Base-by-base conservation (phyloP, 2,329 filamentous ascomycete species). In the Seiridium unicorne region DNA sequence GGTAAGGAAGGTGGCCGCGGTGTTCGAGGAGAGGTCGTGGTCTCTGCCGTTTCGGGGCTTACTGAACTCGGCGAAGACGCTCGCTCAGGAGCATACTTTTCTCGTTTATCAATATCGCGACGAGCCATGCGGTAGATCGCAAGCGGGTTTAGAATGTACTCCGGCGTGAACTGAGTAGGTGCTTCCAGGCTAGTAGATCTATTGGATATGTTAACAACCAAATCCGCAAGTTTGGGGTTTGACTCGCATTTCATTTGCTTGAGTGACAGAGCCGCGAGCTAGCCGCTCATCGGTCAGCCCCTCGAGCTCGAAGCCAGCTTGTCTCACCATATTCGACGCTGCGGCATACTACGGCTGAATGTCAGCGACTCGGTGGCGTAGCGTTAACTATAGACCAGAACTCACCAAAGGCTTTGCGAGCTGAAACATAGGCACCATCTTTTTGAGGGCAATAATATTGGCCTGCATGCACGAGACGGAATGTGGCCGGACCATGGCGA, bases 351-450 rank as follows among this genome's bases (percentile, higher is more conserved):
- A 51, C 8, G n/a, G 9, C 9, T 31, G 9, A 8, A 6, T 42
- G 32, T 32, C n/a, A 32, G 31, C 9, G 31, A 13, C n/a, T 10
- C 11, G 2, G 49, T 51, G 32, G 6, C 32, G 26, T 10, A 10
- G 11, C 13, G 38, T 8, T 26, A 26, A 26, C 7, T 8, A 42
- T 7, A 13, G 38, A 13, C 38, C 26, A 32, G 6, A 31, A 59
- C 53, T 49, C 53, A 65, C 63, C 26, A 63, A 44, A 3, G 60
- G 54, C 36, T 47, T 55, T 2, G 60, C 62, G 5, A 62, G 53
- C 10, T 60, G 44, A 42, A 61, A 57, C 6, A 64, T 38, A 4
- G 62, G 60, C 5, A 55, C 58, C 64, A 64, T 64, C 36, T 26
- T 55, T 42, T 56, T 57, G 9, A 65, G 59, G n/a, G 61, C 62